A percentile compares a stretch with the other conserved stretches of the same genome.
These are phyloP conservation scores for Cryptococcus sp. DNA, from an alignment of 1,284 basidiomycete species.

Conservation along the genomic window DNA sequence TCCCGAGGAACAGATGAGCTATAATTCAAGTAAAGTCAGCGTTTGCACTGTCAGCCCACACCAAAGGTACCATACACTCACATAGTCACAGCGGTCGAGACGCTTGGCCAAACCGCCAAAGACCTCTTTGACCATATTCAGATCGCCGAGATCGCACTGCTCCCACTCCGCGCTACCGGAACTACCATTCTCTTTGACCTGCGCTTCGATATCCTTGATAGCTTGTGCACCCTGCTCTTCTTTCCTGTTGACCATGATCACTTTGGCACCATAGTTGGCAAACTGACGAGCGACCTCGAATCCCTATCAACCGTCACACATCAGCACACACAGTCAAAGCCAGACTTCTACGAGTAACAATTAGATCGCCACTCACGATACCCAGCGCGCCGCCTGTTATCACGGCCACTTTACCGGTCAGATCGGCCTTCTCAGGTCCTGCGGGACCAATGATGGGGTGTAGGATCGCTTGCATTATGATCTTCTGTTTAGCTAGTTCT, in stretches of 20 bases:
- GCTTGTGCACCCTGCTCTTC: conserved; percentile 55
- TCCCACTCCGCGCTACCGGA: conserved; percentile 52
- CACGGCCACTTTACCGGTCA: conserved; percentile 52
- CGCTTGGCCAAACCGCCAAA: conserved; percentile 48
- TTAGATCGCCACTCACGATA: conserved; percentile 33
- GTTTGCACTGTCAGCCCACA: not conserved
- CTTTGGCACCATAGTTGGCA: conserved; percentile 45
- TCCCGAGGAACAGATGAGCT: conserved; percentile 55
- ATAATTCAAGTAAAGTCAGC: not conserved
- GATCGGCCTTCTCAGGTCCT: conserved; percentile 40
- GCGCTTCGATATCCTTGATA: conserved; percentile 50
- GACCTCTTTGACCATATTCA: conserved; percentile 53
- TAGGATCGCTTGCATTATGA: conserved; percentile 38
- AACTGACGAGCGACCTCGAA: conserved; percentile 51
- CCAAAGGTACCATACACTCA: conserved; percentile 27
- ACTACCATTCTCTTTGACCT: conserved; percentile 30
- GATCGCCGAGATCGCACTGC: conserved; percentile 55
- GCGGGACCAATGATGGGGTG: conserved; percentile 42
- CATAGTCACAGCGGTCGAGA: conserved; percentile 55
- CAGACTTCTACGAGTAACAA: not conserved
- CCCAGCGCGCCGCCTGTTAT: conserved; percentile 56
- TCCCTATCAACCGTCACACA: conserved; percentile 18
- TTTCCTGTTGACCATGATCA: conserved; percentile 55
- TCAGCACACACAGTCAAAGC: not conserved
- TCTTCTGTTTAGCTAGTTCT: not conserved